Conservation (phyloP, 2,329 filamentous ascomycete species). For the Colletotrichum incanum region DNA sequence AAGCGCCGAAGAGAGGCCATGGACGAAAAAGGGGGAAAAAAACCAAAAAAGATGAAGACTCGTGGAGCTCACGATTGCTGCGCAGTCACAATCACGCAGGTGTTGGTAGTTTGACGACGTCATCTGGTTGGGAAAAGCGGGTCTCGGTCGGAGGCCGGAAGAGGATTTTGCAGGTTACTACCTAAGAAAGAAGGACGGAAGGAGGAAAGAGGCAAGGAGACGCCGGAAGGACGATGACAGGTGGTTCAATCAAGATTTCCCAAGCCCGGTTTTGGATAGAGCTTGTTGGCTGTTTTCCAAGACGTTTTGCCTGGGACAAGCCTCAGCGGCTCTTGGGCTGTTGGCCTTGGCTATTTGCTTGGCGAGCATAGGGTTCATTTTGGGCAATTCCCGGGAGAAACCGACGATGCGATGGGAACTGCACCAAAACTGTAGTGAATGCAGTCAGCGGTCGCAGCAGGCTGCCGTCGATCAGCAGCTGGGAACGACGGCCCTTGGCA, state of each 20-base stretch:
- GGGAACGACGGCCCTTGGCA: slow-evolving; percentile 28
- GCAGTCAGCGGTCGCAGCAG: background rate
- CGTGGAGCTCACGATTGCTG: no score
- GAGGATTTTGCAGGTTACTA: background rate
- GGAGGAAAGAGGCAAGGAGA: background rate
- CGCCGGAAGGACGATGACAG: background rate
- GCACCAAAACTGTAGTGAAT: no score
- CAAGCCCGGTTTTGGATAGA: slow-evolving; percentile 11
- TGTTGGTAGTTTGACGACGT: slow-evolving; percentile 22
- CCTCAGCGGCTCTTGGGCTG: background rate
- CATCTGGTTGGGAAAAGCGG: slow-evolving; percentile 13
- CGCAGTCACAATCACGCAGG: background rate
- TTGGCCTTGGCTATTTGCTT: background rate
- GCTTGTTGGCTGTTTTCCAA: slow-evolving; percentile 28
- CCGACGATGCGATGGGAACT: background rate
- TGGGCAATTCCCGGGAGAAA: background rate
- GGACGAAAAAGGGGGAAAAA: background rate
- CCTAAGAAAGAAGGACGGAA: background rate
- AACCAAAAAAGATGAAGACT: background rate
- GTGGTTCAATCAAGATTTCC: slow-evolving; percentile 36
- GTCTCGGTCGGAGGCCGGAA: background rate
- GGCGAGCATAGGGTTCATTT: background rate
- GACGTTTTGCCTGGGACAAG: background rate
- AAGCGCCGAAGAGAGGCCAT: slow-evolving; percentile 40
- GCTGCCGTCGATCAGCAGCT: slow-evolving; percentile 1